Base-by-base conservation (phyloP, 495 filamentous ascomycete genomes). In the Aspergillus heteromorphus region DNA sequence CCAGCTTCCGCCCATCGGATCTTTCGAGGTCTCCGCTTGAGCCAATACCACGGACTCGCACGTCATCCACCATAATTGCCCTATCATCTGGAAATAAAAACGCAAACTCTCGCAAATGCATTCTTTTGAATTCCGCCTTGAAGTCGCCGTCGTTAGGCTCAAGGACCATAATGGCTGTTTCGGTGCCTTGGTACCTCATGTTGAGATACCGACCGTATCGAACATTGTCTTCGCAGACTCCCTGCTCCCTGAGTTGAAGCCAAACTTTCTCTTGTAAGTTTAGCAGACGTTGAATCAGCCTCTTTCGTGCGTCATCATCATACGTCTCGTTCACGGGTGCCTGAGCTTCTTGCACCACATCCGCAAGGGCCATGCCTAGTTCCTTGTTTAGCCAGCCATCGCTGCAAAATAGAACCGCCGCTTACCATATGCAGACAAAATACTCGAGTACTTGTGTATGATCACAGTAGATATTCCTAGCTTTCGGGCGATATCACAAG, bases 81-180 rank as follows among this genome's bases (percentile, higher is more conserved):
- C 92, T 78, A 42, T 91, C 89, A 2, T 96, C 74, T 1, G 89
- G 92, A 63, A 98, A 38, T 14, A 38, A 13, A n/a, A 38, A 97
- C 0, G 91, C 92, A 66, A 97, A 98, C 63, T 97, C 93, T 60
- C 92, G 92, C 31, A 91, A 83, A 63, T 98, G 92, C 49, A 95
- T 87, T 60, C 81, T 80, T 11, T 92, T 76, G 57, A 98, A 98
- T 0, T 87, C 90, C 55, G 85, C 82, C 6, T 84, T 88, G 67
- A 89, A 96, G 2, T 82, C 89, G 76, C 77, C 49, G 48, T 83
- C 71, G 18, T 61, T 10, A 79, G 84, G 73, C 71, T 74, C 58
- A 16, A 69, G 20, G n/a, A 81, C 72, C 76, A 80, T 81, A 40
- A 81, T 58, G 6, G 71, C 60, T 7, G 75, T 77, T 57, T 79